Evolutionary conservation across 2,329 filamentous ascomycete genomes (phyloP), one percentile per base, ranked within the genome.

Genomic region (Hypomyces perniciosus): DNA sequence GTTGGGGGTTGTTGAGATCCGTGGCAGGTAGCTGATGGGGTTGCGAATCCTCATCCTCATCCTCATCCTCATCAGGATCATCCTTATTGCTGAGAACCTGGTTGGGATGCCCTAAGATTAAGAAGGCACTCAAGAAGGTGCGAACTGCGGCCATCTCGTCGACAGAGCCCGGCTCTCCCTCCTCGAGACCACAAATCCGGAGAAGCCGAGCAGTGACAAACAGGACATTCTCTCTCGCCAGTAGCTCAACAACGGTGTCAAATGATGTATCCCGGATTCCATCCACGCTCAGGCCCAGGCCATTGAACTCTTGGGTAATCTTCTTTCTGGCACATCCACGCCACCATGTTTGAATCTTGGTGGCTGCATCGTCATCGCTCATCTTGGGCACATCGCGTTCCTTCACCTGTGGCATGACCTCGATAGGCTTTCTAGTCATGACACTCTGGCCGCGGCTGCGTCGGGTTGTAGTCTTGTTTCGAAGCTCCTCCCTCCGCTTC

Each of bases 31-130:
- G 51, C n/a, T 65, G 60, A 43, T 69, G 67, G 7, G 65, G 48
- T 28, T 37, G 34, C 3, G 48, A 41, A 44, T 58, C 58, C 55
- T 77, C 73, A 63, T 83, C 80, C 64, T 80, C 73, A 63, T 83
- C 80, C 64, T 80, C 78, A 52, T 82, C 68, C 56, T 73, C 72
- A 44, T 70, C 75, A 44, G 69, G 76, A 46, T 84, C 83, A 45
- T 85, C 83, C 62, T 88, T 88, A 64, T 83, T 87, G 66, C 80
- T 88, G 33, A 93, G 78, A 1, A 92, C 87, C 58, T 89, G 83
- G 1, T 83, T 82, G 1, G 88, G 88, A 64, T 92, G 88, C 1
- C 86, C 87, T 28, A 90, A 72, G 54, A 92, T 90, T 48, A 93
- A 74, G 63, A 86, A 92, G 5, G 88, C 85, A 62, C 86, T 90